Base-by-base conservation (phyloP, 768 basidiomycete species). In the Leccinum barrowsii region DNA sequence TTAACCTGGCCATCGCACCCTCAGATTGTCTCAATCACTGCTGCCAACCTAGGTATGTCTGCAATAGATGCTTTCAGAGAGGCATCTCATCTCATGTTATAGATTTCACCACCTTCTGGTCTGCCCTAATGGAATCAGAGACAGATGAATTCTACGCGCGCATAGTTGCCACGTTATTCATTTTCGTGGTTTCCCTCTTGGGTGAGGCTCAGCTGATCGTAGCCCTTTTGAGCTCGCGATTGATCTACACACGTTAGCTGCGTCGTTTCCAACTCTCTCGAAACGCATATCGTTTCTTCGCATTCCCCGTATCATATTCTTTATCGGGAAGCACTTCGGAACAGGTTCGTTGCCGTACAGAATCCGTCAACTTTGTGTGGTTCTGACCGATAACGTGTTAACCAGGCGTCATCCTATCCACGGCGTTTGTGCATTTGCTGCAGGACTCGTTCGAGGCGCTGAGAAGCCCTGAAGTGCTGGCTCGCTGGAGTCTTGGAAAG, bases 241-340 rank as follows among this genome's bases (percentile, higher is more conserved):
- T 63, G 26, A 62, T 55, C 1, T 30, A 15, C 21, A 26, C 40
- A 30, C 55, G 12, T 3, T 50, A 81, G 90, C 90, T n/a, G 85
- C 84, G 1, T 87, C 87, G 0, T 87, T 92, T 60, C 90, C 91
- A 0, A 75, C 82, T 1, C 57, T 90, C 24, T 88, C 89, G 0
- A 82, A 80, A 57, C 77, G 77, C 2, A 65, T 79, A 13, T 75
- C 77, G 6, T 77, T 77, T 57, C 64, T 91, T 21, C 79, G 79
- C 54, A 85, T 90, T 63, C 89, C 89, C 2, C 79, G 79, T 22
- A 74, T 89, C 15, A 65, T 87, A 17, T 92, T 93, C 69, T 92
- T 93, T 71, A 77, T 90, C n/a, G 90, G 88, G 40, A 93, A 92
- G 65, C 91, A 93, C 68, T 92, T 92, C 64, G 91, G 91, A 35